Evolutionary conservation across 148 eudicot genomes (phyloP).

Genomic region (Chenopodium quinoa): DNA sequence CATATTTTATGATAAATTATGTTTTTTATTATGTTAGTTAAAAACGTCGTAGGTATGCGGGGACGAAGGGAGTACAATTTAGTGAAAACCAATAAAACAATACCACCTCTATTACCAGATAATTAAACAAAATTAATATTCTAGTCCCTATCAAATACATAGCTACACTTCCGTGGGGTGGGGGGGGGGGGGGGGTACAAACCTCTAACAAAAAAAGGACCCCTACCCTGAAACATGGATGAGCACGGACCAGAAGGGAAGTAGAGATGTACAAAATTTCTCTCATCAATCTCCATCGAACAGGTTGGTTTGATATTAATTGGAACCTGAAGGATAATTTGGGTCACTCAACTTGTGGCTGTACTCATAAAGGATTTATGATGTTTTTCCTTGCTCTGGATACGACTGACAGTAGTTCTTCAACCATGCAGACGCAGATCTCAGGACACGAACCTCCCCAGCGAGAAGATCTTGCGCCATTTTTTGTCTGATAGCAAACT

Average conservation of each 20-base stretch:
- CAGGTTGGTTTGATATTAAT: neutral
- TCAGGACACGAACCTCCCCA: slow-evolving; percentile 69
- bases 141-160: too few species aligned
- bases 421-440: slow-evolving; percentile 72
- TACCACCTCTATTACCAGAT: too few species aligned
- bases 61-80: too few species aligned
- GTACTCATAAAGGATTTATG: neutral
- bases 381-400: slow-evolving; percentile 9
- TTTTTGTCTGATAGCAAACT: slow-evolving; percentile 33
- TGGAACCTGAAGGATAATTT: neutral
- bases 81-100: too few species aligned
- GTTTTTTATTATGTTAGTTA: too few species aligned
- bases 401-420: slow-evolving; percentile 53
- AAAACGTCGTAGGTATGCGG: too few species aligned
- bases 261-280: neutral
- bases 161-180: too few species aligned
- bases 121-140: too few species aligned
- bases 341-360: neutral
- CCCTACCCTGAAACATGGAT: neutral
- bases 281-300: neutral
- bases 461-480: slow-evolving; percentile 69
- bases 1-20: too few species aligned
- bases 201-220: too few species aligned
- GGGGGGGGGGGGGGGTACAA: too few species aligned
- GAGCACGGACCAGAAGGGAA: neutral